Evolutionary conservation across 371 early-diverging fungal genomes (phyloP), one percentile per base, ranked within the genome.

Genomic region (Apophysomyces elegans): DNA sequence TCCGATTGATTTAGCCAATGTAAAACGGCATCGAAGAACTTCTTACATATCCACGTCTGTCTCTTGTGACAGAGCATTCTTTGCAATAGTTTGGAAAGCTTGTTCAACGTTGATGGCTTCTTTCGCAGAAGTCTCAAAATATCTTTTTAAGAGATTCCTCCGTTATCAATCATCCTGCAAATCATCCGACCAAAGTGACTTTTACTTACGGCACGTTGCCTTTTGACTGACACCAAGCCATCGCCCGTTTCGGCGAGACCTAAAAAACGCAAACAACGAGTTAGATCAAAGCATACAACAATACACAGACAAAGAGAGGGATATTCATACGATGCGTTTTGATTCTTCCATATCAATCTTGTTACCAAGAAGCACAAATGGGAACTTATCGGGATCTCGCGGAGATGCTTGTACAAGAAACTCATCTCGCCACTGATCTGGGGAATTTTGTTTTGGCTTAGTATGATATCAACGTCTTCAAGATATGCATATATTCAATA

Each of bases 301-400:
- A 50, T n/a, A 62, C 32, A 26, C 3, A 47, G 16, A 16, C 7
- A 13, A 47, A 16, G 16, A 37, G 7, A 38, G 7, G 7, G 45
- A 16, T 46, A 26, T 43, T 39, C 67, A 65, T 77, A 95, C 96
- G 85, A 91, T 91, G 58, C 99, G 86, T 83, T 91, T 95, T 26
- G 88, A 85, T 66, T 97, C 97, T 71, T 97, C 95, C 63, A 97
- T 74, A 81, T 99, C 99, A 50, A 96, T 89, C 86, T 99, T 99
- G 85, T 99, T 99, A 66, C 99, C 99, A 13, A 98, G 79, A 14
- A 97, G 93, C 39, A 98, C 95, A 83, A 98, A 97, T 54, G 99
- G 98, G 76, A 98, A 97, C 81, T 93, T 93, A 68, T 96, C 95
- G 4, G 98, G 96, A 67, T 96, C 96, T 41, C 91, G 80, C 56